Conservation (phyloP, 106 monocot genomes). For the Phalaenopsis equestris region DNA sequence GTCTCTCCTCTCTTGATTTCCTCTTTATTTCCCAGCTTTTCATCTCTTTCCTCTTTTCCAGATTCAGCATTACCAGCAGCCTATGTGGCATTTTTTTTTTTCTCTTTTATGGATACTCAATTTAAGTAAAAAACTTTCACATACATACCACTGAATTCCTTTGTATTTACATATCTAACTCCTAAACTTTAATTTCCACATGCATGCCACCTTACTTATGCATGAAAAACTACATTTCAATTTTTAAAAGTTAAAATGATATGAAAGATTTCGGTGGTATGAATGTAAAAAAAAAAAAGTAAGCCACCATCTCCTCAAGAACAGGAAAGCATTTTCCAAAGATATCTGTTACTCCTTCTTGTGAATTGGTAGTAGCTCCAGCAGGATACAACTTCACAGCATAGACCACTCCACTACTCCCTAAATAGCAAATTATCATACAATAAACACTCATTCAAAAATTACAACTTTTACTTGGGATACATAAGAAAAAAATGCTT, state of each 20-base stretch:
- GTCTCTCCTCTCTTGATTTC: too few species aligned
- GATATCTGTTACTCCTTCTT: constrained; percentile 95
- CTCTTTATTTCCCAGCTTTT: too few species aligned
- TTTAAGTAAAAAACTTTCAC: too few species aligned
- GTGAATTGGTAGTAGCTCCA: constrained; percentile 96
- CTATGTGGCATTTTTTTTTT: not conserved
- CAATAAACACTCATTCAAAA: not conserved
- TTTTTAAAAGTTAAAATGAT: too few species aligned
- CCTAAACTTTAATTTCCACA: too few species aligned
- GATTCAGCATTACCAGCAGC: not conserved
- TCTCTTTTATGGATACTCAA: too few species aligned
- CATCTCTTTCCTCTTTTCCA: not conserved
- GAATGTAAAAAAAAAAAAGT: too few species aligned
- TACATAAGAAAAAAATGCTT: not conserved
- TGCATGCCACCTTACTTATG: too few species aligned
- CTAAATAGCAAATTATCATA: constrained; percentile 22
- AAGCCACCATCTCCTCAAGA: constrained; percentile 79
- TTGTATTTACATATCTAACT: too few species aligned
- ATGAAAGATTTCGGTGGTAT: too few species aligned
- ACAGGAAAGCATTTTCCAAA: constrained; percentile 96
- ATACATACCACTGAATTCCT: too few species aligned
- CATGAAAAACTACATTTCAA: too few species aligned
- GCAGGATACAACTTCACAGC: constrained; percentile 95
- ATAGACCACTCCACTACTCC: constrained; percentile 73
- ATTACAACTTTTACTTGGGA: not conserved